Evolutionary conservation across 169 alveolate genomes (phyloP), one percentile per base, ranked within the genome.

Genomic region (Plasmodium billcollinsi): DNA sequence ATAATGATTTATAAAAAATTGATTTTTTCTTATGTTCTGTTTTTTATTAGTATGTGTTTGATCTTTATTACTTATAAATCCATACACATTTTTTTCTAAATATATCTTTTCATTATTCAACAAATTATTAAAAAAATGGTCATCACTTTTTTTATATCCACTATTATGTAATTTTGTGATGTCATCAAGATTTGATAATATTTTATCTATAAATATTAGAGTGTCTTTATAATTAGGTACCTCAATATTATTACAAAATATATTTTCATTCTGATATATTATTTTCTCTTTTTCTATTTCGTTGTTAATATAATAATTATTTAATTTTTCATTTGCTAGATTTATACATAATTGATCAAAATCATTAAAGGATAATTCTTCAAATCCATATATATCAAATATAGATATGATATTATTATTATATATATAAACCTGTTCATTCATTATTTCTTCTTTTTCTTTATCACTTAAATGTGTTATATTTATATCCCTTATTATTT

Each of bases 311-410:
- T 95, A 96, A 58, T 95, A 95, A 88, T 96, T 94, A 88, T 96
- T 96, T 59, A 97, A 91, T 73, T 94, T 94, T 91, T 99, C 99
- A 96, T 99, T 98, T 12, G 99, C 98, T 85, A 97, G 97, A 92
- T 99, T 99, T 71, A 99, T 98, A 91, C 98, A 96, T 85, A 99
- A 94, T 90, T 99, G 99, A 88, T 99, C 99, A 92, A 98, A 97
- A 47, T 99, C 96, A 96, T 99, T 99, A 74, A 95, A 95, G 63
- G 97, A 93, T 74, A 99, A 98, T 52, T 95, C 97, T 92, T 99
- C 99, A 91, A 99, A 99, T 1, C 99, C 99, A 93, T 97, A 98
- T 58, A 98, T 97, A 92, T 99, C 99, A 24, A 99, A 90, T 63
- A 99, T 97, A 47, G 99, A 99, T 66, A 99, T 97, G 94, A 97